Base-by-base conservation (phyloP, 441 rosid genomes). In the Pelargonium fulgidum region DNA sequence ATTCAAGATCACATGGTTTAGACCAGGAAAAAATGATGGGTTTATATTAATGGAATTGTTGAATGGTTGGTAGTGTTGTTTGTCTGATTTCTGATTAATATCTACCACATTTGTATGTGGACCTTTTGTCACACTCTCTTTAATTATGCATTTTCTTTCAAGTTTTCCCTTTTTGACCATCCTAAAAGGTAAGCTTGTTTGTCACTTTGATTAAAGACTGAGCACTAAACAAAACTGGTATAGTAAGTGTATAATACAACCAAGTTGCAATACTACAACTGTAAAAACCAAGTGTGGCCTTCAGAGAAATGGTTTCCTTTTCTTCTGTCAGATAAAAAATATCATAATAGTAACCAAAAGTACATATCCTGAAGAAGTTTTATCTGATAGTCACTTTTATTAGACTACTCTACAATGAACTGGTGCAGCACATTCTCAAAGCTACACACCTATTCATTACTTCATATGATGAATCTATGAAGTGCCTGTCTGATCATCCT, bases 401-500 rank as follows among this genome's bases (percentile, higher is more conserved):
- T 67, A 65, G 47, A 36, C 76, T 71, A 36, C 59, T 67, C 74
- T 14, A 64, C 70, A 33, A 36, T 22, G 19, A 26, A 52, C 59
- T 48, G 26, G 66, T 68, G 65, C 24, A 39, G 65, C 64, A 47
- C 70, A 65, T 59, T 69, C 56, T 4, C 41, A 36, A 36, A 36
- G 3, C 29, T 63, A 67, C 19, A 41, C 42, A n/a, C n/a, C 69
- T 62, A 65, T 44, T 87, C 77, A 89, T 71, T 83, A 80, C 67
- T 74, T 88, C 85, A 86, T 29, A 29, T 54, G 50, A 82, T 81
- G 72, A 92, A 80, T 67, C 78, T 79, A 68, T 84, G 84, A 65
- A 93, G 77, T 48, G 86, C 86, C 67, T 81, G 81, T 66, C 81
- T 82, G 76, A 93, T 89, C 67, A 75, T 76, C 72, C 74, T 79